Evolutionary conservation across 345 rosid genomes (phyloP), one percentile per base, ranked within the genome.

Genomic region (Eucalyptus shirleyi): DNA sequence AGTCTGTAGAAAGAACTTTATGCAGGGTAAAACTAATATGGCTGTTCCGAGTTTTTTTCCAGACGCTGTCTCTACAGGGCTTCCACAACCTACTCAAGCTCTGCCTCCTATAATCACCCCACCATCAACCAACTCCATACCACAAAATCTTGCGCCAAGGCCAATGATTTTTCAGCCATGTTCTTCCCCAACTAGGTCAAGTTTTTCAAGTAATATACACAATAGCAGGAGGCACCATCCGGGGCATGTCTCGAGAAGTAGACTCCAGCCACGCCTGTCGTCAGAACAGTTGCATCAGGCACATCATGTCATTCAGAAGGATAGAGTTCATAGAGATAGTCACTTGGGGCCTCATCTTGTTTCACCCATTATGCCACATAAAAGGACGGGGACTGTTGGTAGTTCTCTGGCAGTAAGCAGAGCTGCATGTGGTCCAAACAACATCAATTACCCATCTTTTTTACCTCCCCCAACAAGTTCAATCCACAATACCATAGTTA

Each of bases 1-100:
- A 92, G 90, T 86, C 90, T 90, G 90, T 88, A 94, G 98, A 30
- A 93, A 95, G 91, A 90, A 21, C 85, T 82, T 88, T 80, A 77
- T 50, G 67, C 26, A 81, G 93, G n/a, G 85, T 62, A 55, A 49
- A 92, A 45, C 53, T 88, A 60, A 26, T 51, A 89, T 91, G 88
- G 93, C 62, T 5, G 47, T 16, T 82, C 59, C 50, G 3, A 34
- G 37, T 81, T 7, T 55, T 18, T 23, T 5, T 24, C 44, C 45
- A 2, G 44, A 13, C 40, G 34, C 26, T 15, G 23, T 5, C 49
- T n/a, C 87, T 50, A n/a, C 17, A 19, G 15, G 3, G 14, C 1
- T 86, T 49, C 34, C 47, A 47, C 85, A 49, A n/a, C 37, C 82
- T 40, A 12, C n/a, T 62, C 47, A 90, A 88, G 87, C 80, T 88